A percentile compares a stretch with the other conserved stretches of the same genome.
Conservation (phyloP, 495 filamentous ascomycete genomes). For the Hypoxylon trugodes region DNA sequence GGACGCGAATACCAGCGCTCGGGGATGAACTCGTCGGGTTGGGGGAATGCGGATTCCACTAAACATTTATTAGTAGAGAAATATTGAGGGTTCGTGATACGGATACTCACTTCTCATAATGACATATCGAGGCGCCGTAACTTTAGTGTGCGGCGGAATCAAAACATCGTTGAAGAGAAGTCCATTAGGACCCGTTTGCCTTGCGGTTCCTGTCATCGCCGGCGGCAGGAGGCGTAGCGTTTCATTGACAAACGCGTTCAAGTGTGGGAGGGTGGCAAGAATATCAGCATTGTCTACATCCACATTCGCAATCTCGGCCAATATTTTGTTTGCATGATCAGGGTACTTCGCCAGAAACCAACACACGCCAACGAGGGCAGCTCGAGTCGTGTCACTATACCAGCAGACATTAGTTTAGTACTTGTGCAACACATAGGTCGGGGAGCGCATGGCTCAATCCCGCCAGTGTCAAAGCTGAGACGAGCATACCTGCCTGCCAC, state of each 20-base stretch:
- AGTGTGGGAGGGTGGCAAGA: conserved; percentile 18
- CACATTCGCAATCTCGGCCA: background rate
- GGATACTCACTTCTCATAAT: conserved; percentile 24
- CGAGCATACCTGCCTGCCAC: conserved; percentile 37
- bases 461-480: too few relatives aligned
- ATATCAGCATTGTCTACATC: background rate
- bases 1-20: conserved; percentile 61
- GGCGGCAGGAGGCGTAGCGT: conserved; percentile 56
- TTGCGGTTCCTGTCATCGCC: conserved; percentile 43
- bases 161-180: conserved; percentile 50
- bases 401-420: too few relatives aligned
- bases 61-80: background rate
- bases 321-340: conserved; percentile 20
- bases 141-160: conserved; percentile 45
- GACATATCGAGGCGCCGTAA: conserved; percentile 35
- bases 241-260: conserved; percentile 55
- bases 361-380: background rate
- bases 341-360: conserved; percentile 19
- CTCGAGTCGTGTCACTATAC: conserved; percentile 3
- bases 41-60: conserved; percentile 50
- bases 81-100: too few relatives aligned
- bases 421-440: too few relatives aligned
- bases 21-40: conserved; percentile 58
- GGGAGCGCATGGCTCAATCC: too few relatives aligned
- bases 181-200: conserved; percentile 50